Evolutionary conservation across 306 rosid species (phyloP).

Genomic region (Vigna mungo): DNA sequence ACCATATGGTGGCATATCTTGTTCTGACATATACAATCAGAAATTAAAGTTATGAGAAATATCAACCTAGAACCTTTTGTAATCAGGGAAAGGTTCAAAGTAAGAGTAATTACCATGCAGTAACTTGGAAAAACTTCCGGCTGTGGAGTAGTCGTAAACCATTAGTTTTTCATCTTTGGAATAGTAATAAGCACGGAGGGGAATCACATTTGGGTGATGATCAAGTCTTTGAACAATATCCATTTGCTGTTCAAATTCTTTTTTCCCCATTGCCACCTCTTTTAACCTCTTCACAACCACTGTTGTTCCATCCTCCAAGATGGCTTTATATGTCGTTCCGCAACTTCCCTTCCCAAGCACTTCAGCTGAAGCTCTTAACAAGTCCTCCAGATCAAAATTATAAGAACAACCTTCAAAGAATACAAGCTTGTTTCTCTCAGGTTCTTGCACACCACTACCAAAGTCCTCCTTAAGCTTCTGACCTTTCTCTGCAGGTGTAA

Average conservation of each 20-base stretch:
- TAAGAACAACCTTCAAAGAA: conserved; percentile 67
- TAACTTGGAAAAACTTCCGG: conserved; percentile 65
- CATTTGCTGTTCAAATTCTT: conserved; percentile 82
- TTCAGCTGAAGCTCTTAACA: conserved; percentile 84
- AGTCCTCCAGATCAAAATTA: conserved; percentile 80
- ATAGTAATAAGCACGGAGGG: conserved; percentile 75
- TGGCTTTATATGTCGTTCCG: conserved; percentile 84
- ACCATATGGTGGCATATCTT: conserved; percentile 7
- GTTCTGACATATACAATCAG: neutral
- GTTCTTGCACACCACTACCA: conserved; percentile 84
- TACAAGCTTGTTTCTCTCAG: conserved; percentile 71
- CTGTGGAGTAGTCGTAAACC: conserved; percentile 66
- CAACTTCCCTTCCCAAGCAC: conserved; percentile 86
- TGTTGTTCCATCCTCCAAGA: conserved; percentile 73
- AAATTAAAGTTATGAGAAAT: neutral
- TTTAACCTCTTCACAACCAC: conserved; percentile 81
- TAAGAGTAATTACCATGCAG: conserved; percentile 68
- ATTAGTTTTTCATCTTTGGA: conserved; percentile 82
- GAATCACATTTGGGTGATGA: conserved; percentile 69
- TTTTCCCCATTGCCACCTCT: conserved; percentile 69
- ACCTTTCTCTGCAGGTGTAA: conserved; percentile 51
- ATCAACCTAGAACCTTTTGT: neutral
- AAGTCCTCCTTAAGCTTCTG: conserved; percentile 67
- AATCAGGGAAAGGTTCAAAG: conserved; percentile 27
- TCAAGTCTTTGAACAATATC: conserved; percentile 64